Conservation (phyloP, 345 rosid genomes). For the Boechera retrofracta region DNA sequence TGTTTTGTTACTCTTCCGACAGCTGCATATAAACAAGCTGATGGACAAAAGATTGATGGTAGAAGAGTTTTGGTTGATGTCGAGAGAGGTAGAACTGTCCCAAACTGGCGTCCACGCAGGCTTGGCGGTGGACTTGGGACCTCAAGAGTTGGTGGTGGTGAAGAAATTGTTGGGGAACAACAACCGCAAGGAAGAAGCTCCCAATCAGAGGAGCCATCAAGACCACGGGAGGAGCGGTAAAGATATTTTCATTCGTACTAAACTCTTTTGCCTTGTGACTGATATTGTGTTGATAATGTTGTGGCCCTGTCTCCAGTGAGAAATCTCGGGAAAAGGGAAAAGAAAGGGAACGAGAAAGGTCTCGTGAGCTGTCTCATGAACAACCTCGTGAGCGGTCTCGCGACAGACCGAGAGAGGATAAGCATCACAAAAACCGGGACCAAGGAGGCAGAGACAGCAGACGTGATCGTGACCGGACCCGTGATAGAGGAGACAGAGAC, state of each 20-base stretch:
- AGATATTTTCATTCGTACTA: background rate
- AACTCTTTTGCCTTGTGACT: background rate
- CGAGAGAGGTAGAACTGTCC: slow-evolving; percentile 97
- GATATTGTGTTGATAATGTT: slow-evolving; percentile 1
- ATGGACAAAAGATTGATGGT: slow-evolving; percentile 95
- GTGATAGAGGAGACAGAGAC: slow-evolving; percentile 48
- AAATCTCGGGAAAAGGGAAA: slow-evolving; percentile 60
- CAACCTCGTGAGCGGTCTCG: slow-evolving; percentile 69
- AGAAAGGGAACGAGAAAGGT: slow-evolving; percentile 78
- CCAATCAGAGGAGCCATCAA: slow-evolving; percentile 72
- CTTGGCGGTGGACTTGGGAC: slow-evolving; percentile 99
- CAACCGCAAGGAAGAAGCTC: slow-evolving; percentile 57
- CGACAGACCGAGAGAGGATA: slow-evolving; percentile 79
- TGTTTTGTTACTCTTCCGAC: slow-evolving; percentile 28
- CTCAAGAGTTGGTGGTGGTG: slow-evolving; percentile 81
- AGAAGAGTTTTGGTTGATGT: slow-evolving; percentile 97
- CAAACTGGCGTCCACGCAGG: slow-evolving; percentile 98
- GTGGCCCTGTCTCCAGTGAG: slow-evolving; percentile 27
- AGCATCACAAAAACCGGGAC: slow-evolving; percentile 76
- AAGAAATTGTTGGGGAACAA: slow-evolving; percentile 78
- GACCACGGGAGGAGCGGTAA: slow-evolving; percentile 75
- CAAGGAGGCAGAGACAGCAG: slow-evolving; percentile 54
- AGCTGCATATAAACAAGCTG: slow-evolving; percentile 98
- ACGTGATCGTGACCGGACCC: slow-evolving; percentile 59
- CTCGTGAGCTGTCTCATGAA: slow-evolving; percentile 71